phyloP scores from a whole-genome alignment of 139 green algal genomes.

The Chlorella sp. region DNA sequence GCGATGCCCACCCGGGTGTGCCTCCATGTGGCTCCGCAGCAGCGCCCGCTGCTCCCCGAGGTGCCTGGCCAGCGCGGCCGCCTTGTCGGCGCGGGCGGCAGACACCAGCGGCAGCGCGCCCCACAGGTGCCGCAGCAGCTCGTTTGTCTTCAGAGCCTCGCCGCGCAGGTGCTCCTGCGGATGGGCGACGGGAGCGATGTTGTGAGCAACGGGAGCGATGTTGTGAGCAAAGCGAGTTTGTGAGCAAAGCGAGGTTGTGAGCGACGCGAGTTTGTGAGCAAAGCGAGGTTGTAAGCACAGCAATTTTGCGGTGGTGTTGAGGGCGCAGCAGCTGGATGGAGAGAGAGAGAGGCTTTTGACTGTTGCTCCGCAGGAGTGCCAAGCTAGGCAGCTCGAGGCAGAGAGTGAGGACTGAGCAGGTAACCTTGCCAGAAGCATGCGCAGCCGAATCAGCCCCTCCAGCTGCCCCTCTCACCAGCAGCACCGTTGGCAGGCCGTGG shows the following conservation, averaged over 20 bases:
- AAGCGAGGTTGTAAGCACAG: no score
- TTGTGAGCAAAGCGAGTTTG: no score
- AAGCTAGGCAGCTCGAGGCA: not conserved
- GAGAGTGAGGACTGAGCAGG: not conserved
- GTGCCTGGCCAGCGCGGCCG: conserved; percentile 40
- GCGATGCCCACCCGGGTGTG: not conserved
- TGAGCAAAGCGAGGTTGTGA: no score
- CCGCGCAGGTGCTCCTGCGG: conserved; percentile 43
- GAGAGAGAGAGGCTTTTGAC: not conserved
- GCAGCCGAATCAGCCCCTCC: not conserved
- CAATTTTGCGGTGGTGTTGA: no score
- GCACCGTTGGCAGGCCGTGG: conserved; percentile 13
- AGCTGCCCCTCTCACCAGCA: conserved; percentile 20
- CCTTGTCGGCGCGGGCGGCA: conserved; percentile 44
- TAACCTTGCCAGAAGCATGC: not conserved
- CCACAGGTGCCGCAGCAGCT: conserved; percentile 85
- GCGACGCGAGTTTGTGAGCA: no score
- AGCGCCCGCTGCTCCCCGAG: conserved; percentile 50
- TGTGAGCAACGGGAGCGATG: no score
- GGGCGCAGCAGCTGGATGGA: no score
- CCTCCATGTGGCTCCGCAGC: conserved; percentile 16
- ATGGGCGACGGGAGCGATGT: not conserved
- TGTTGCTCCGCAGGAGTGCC: no score
- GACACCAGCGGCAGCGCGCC: conserved; percentile 50
- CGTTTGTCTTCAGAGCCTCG: conserved; percentile 63